Base-by-base conservation (phyloP, 2,329 filamentous ascomycete genomes). In the Penicillium sp. region DNA sequence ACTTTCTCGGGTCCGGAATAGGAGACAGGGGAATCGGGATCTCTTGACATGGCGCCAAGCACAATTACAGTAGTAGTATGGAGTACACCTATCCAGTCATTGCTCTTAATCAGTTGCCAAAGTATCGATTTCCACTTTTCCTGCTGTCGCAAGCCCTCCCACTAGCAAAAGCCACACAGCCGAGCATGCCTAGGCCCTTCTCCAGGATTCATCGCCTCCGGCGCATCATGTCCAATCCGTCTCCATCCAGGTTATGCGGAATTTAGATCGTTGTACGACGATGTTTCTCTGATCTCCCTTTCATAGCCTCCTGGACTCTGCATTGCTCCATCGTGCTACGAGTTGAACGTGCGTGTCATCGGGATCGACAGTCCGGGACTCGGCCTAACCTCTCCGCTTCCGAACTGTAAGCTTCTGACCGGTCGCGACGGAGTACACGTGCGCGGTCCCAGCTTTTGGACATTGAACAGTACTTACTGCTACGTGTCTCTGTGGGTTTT, bases 121-220 rank as follows among this genome's bases (percentile, higher is more conserved):
- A n/a, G 15, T 27, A 37, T 28, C n/a, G 33, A 27, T 28, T 40
- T 18, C 18, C 24, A 23, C 18, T 31, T 29, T 29, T 28, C 29
- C 12, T 41, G 31, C 44, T 41, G 27, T 46, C 23, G 9, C 28
- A 25, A 46, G 44, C 27, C 31, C 44, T 43, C 27, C 27, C 53
- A 50, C 50, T 55, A 53, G 40, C 43, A 43, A 53, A 54, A 55
- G 44, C 49, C 52, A 49, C 46, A 23, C 20, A 23, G 40, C 47
- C 43, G 32, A 52, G 44, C 24, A 49, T 47, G 45, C 45, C 43
- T 52, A 54, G 48, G 39, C 41, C n/a, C 29, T 50, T 15, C 46
- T 48, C 32, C 38, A 44, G 44, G 41, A 49, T 28, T 51, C 51
- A 44, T 52, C 44, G 20, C 33, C 25, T 13, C 44, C 46, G 31